Percentiles rank a stretch among this genome's conserved stretches.
These are phyloP conservation scores for Termitomyces titanicus DNA, from an alignment of 768 basidiomycete genomes.

Conservation along the genomic window DNA sequence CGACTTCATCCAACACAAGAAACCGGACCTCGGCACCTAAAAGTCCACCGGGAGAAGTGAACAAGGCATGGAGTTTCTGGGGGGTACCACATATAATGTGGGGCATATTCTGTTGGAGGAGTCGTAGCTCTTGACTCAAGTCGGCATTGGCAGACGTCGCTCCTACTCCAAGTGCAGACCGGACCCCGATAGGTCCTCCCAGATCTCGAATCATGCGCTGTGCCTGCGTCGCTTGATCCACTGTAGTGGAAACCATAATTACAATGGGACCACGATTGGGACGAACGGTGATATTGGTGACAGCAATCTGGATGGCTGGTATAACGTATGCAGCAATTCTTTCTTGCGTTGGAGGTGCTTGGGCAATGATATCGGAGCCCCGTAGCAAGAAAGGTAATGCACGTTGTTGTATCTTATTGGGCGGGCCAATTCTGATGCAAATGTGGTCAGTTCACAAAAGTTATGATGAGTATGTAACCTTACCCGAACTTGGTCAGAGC, in stretches of 20 bases:
- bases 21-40: slow-evolving; percentile 84
- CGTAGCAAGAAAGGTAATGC: slow-evolving; percentile 93
- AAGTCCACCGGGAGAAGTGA: slow-evolving; percentile 76
- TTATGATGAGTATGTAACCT: slow-evolving; percentile 24
- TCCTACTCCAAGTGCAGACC: slow-evolving; percentile 86
- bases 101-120: slow-evolving; percentile 87
- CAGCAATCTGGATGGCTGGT: slow-evolving; percentile 80
- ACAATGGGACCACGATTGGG: slow-evolving; percentile 78
- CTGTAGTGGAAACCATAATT: slow-evolving; percentile 95
- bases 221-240: slow-evolving; percentile 97
- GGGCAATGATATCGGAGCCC: slow-evolving; percentile 96
- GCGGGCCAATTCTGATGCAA: slow-evolving; percentile 78
- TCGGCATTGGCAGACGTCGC: slow-evolving; percentile 60
- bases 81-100: slow-evolving; percentile 97
- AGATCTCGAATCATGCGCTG: slow-evolving; percentile 93
- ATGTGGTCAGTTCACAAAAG: slow-evolving; percentile 5
- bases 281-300: slow-evolving; percentile 56
- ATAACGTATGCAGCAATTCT: slow-evolving; percentile 97
- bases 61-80: slow-evolving; percentile 91
- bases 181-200: slow-evolving; percentile 89
- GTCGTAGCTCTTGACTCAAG: slow-evolving; percentile 71
- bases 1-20: slow-evolving; percentile 95
- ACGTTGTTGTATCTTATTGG: slow-evolving; percentile 98
- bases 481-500: slow-evolving; percentile 94
- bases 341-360: slow-evolving; percentile 98